Base-by-base conservation (phyloP, 2,329 filamentous ascomycete species). In the Ceratocystis destructans region DNA sequence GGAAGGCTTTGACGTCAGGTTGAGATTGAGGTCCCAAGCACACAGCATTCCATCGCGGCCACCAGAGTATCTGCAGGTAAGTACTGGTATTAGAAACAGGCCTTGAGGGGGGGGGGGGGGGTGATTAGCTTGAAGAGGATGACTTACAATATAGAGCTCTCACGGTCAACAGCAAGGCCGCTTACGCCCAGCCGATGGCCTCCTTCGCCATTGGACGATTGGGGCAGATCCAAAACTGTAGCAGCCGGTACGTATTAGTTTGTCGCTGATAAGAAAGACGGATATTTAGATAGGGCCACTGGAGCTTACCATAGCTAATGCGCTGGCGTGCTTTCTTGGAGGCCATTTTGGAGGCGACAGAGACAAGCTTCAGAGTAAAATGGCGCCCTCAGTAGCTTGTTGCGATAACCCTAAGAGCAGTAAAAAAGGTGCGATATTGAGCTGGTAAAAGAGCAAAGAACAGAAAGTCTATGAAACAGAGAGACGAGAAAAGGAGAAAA, bases 171-270 rank as follows among this genome's bases (percentile, higher is more conserved):
- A 64, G 90, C 90, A 69, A 99, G 84, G 69, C 93, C 92, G 80
- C 97, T 96, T 71, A 99, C 90, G 70, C 94, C 94, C 66, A 97
- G 85, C 72, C 92, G 83, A 79, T 99, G 94, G 67, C 93, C 93
- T 70, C 90, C 90, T 57, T 76, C 93, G 71, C 90, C 90, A 57
- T 76, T 79, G 62, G 81, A 82, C 55, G 80, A 79, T 71, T 82
- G 81, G 69, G 81, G 80, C 69, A 82, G 80, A 73, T 84, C 82
- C 72, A 85, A 80, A 72, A 85, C 82, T 85, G 71, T 45, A 12
- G 37, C 12, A 41, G 12, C 37, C 37, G 10, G 37, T 1, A 41
- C 10, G 10, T 15, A 41, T 41, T 41, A 41, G 37, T 41, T 41
- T 41, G 10, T 15, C 37, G 37, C 12, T 41, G 1, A 41, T 41